phyloP scores from a whole-genome alignment of 352 stramenopile genomes.

The Phytophthora ramorum region DNA sequence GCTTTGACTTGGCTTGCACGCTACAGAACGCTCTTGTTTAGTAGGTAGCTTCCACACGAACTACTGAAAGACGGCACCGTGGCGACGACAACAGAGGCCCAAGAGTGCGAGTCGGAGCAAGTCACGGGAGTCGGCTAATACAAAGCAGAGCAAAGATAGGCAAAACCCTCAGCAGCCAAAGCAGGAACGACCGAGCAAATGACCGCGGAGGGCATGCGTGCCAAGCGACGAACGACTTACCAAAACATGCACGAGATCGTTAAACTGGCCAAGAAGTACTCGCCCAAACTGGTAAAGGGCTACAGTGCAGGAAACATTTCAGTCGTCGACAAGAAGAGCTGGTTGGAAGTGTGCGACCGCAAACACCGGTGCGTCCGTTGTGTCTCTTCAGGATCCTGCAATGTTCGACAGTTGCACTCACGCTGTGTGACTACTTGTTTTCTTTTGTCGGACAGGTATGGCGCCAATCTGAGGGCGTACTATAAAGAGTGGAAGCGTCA shows the following conservation, averaged over 20 bases:
- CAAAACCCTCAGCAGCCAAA: constrained; percentile 3
- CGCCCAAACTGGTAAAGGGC: constrained; percentile 87
- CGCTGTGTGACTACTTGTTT: not conserved
- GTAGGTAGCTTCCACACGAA: constrained; percentile 43
- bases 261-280: constrained; percentile 91
- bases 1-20: constrained; percentile 19
- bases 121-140: constrained; percentile 61
- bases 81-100: constrained; percentile 51
- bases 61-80: constrained; percentile 51
- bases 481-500: constrained; percentile 97
- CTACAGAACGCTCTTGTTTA: constrained; percentile 20
- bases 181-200: constrained; percentile 42
- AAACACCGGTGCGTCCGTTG: constrained; percentile 74
- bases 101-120: constrained; percentile 45
- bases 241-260: constrained; percentile 92
- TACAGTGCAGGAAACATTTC: constrained; percentile 91
- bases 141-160: not conserved
- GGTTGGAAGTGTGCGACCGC: constrained; percentile 89
- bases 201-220: constrained; percentile 76
- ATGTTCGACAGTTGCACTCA: not conserved
- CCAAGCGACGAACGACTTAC: constrained; percentile 79
- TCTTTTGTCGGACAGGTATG: constrained; percentile 77
- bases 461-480: constrained; percentile 97
- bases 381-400: constrained; percentile 5
- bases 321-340: constrained; percentile 93